phyloP scores from a whole-genome alignment of 169 alveolate genomes.

The Cryptosporidium bovis region DNA sequence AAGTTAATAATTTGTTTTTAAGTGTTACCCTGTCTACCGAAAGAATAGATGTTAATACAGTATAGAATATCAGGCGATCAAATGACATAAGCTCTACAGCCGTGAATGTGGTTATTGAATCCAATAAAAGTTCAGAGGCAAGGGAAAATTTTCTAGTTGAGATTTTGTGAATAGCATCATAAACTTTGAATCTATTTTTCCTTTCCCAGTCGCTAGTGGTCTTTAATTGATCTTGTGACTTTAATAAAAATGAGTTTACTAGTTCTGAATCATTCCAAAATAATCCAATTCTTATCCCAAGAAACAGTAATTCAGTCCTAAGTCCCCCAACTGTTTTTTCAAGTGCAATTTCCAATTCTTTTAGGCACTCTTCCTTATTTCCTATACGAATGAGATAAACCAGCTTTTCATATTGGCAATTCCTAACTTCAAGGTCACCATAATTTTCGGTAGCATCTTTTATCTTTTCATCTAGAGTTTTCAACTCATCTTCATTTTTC shows the following conservation, averaged over 20 bases:
- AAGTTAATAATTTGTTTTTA: slow-evolving; percentile 25
- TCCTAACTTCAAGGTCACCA: slow-evolving; percentile 85
- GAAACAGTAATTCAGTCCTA: slow-evolving; percentile 83
- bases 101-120: slow-evolving; percentile 93
- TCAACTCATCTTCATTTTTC: slow-evolving; percentile 62
- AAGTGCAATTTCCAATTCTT: slow-evolving; percentile 75
- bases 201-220: slow-evolving; percentile 99
- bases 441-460: slow-evolving; percentile 81
- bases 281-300: slow-evolving; percentile 80
- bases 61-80: slow-evolving; percentile 90
- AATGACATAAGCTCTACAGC: slow-evolving; percentile 93
- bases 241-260: slow-evolving; percentile 28
- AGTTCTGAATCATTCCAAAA: slow-evolving; percentile 78
- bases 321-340: slow-evolving; percentile 80
- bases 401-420: slow-evolving; percentile 82
- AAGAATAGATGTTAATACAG: slow-evolving; percentile 88
- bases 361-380: slow-evolving; percentile 34
- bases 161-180: slow-evolving; percentile 88
- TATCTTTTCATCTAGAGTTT: slow-evolving; percentile 77
- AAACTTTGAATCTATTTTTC: slow-evolving; percentile 94
- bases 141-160: slow-evolving; percentile 89
- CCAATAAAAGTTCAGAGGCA: slow-evolving; percentile 87
- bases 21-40: slow-evolving; percentile 52
- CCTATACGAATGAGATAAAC: slow-evolving; percentile 44
- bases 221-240: slow-evolving; percentile 83